These are phyloP conservation scores for Penicillium cinerascens DNA, from an alignment of 495 filamentous ascomycete genomes.

Conservation along the genomic window DNA sequence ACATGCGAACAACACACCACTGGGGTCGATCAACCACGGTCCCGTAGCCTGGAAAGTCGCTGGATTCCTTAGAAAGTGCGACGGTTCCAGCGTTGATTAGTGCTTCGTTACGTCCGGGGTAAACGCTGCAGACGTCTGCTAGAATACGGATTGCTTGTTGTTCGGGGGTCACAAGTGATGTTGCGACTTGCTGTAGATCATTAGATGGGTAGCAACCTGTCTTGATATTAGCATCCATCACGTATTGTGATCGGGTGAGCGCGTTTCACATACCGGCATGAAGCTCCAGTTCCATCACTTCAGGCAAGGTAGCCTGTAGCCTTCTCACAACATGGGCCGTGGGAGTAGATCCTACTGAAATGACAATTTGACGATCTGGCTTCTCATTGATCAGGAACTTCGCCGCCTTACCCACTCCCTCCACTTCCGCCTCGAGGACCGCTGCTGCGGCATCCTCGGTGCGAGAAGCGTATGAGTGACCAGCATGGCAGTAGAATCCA, in stretches of 20 bases:
- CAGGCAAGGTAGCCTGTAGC: constrained; percentile 18
- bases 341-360: constrained; percentile 34
- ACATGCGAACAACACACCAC: constrained; percentile 60
- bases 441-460: constrained; percentile 11
- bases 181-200: constrained; percentile 27
- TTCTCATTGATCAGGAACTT: constrained; percentile 2
- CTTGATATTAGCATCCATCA: no score
- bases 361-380: constrained; percentile 17
- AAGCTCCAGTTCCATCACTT: constrained; percentile 26
- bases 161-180: constrained; percentile 8
- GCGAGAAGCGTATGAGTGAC: constrained; percentile 24
- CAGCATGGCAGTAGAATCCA: constrained; percentile 24
- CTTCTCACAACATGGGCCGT: constrained; percentile 32
- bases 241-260: no score
- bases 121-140: constrained; percentile 25
- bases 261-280: constrained; percentile 19
- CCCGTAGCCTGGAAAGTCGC: constrained; percentile 19
- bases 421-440: constrained; percentile 14
- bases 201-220: constrained; percentile 2
- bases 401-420: constrained; percentile 20
- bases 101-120: constrained; percentile 28
- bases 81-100: constrained; percentile 24
- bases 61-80: constrained; percentile 23
- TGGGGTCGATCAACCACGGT: constrained; percentile 28
- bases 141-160: constrained; percentile 24